Conservation (phyloP, 257 asterid species). For the Rauvolfia tetraphylla region DNA sequence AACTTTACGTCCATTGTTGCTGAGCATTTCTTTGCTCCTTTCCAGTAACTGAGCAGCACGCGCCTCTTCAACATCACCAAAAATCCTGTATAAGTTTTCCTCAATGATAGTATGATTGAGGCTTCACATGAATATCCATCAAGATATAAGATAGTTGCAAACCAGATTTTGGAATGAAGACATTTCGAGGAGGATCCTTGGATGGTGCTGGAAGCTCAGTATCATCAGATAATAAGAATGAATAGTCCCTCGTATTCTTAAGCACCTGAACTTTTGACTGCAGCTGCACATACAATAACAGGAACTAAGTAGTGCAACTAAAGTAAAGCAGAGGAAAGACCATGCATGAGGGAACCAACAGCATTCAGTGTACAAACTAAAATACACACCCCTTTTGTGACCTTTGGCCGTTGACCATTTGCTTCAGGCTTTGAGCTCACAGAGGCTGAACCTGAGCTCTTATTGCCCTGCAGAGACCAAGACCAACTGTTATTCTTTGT, state of each 20-base stretch:
- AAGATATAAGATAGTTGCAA: conserved; percentile 28
- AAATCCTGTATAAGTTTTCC: conserved; percentile 69
- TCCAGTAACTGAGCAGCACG: conserved; percentile 38
- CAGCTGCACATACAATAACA: conserved; percentile 41
- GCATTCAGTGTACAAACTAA: not conserved
- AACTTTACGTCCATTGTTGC: conserved; percentile 41
- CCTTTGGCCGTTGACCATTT: conserved; percentile 35
- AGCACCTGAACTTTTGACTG: conserved; percentile 63
- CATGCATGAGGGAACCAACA: conserved; percentile 11
- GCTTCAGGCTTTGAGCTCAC: conserved; percentile 40
- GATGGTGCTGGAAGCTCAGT: conserved; percentile 58
- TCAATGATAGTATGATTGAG: conserved; percentile 35
- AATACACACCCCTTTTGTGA: conserved; percentile 51
- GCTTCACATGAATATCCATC: conserved; percentile 24
- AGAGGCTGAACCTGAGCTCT: conserved; percentile 42
- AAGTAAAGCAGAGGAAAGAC: not conserved
- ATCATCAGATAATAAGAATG: conserved; percentile 80
- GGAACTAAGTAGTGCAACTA: conserved; percentile 2
- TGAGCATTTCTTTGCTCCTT: conserved; percentile 36
- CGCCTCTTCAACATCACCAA: conserved; percentile 73
- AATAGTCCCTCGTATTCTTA: conserved; percentile 81
- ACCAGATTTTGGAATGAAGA: conserved; percentile 66
- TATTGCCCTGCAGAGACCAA: conserved; percentile 44
- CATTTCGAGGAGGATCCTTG: conserved; percentile 47
- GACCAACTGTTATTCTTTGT: not conserved